Conservation (phyloP, 148 eudicot species). For the Oxyria digyna region DNA sequence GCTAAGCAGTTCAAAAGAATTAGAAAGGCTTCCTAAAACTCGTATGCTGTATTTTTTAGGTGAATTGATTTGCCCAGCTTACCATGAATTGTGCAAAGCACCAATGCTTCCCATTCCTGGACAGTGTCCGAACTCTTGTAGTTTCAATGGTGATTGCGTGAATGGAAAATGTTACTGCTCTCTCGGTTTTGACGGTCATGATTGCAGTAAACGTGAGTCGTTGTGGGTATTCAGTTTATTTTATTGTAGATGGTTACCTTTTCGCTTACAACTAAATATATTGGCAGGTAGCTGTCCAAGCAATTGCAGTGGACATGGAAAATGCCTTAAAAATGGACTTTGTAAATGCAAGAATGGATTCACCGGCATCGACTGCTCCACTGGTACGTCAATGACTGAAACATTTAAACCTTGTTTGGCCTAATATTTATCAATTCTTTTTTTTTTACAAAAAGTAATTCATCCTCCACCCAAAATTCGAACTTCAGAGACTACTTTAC, state of each 20-base stretch:
- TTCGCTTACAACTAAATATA: background rate
- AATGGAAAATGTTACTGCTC: conserved; percentile 78
- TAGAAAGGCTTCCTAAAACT: background rate
- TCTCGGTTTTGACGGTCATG: conserved; percentile 71
- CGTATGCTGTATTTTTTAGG: conserved; percentile 30
- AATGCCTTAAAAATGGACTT: conserved; percentile 59
- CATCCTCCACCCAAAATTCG: too few relatives aligned
- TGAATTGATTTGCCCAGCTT: conserved; percentile 80
- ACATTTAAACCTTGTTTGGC: too few relatives aligned
- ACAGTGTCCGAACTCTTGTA: conserved; percentile 75
- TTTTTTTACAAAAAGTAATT: too few relatives aligned
- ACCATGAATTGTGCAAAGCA: conserved; percentile 64
- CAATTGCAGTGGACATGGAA: conserved; percentile 65
- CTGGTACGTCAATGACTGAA: conserved; percentile 32
- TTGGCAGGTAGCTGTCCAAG: conserved; percentile 70
- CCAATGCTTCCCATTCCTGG: conserved; percentile 31
- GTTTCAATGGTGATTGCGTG: conserved; percentile 82
- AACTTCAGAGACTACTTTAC: too few relatives aligned
- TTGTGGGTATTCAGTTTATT: background rate
- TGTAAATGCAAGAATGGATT: conserved; percentile 71
- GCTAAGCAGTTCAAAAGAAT: background rate
- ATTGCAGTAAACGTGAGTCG: conserved; percentile 77
- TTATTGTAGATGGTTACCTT: background rate
- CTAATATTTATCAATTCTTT: too few relatives aligned
- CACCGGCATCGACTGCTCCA: conserved; percentile 91